phyloP scores from a whole-genome alignment of 805 yeast species.

The Candida methanosorbosa region DNA sequence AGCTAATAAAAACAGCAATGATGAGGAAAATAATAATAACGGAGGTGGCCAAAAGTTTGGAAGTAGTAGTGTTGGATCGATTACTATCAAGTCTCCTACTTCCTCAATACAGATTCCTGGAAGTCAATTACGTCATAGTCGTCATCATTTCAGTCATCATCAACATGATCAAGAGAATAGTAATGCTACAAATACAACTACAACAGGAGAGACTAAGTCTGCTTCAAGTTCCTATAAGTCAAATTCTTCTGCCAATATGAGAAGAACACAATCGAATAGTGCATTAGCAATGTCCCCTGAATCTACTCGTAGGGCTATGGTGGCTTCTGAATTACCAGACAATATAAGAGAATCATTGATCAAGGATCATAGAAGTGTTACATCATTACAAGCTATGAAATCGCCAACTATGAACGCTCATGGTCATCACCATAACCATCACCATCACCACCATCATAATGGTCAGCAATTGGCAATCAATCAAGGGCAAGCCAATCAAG shows the following conservation, averaged over 20 bases:
- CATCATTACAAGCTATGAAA: background rate
- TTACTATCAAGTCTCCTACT: conserved; percentile 14
- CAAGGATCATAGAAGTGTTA: background rate
- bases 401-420: background rate
- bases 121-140: background rate
- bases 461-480: no score
- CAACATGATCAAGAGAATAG: background rate
- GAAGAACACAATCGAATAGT: background rate
- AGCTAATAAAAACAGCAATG: background rate
- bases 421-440: background rate
- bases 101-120: conserved; percentile 23
- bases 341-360: background rate
- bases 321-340: conserved; percentile 1
- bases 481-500: background rate
- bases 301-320: conserved; percentile 2
- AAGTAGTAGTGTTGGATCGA: background rate
- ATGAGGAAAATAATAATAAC: background rate
- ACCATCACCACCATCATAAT: background rate
- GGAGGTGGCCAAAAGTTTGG: background rate
- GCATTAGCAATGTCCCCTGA: conserved; percentile 1
- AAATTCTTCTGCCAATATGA: background rate
- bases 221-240: background rate
- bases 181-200: background rate
- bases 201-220: background rate
- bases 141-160: background rate